These are phyloP conservation scores for Dipteronia sinensis DNA, from an alignment of 345 rosid species.

Conservation along the genomic window DNA sequence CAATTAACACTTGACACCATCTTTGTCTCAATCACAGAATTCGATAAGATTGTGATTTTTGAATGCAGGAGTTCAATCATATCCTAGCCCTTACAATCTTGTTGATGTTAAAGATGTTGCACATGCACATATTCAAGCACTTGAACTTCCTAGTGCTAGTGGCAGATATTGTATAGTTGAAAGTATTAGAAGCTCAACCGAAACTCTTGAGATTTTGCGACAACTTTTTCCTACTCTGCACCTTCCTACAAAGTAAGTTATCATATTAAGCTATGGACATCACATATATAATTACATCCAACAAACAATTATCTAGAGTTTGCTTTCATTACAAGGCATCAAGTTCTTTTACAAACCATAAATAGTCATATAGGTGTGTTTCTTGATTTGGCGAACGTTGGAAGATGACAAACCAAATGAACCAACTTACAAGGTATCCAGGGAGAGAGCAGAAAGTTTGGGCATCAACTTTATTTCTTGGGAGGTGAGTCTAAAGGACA, in stretches of 20 bases:
- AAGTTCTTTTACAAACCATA: neutral
- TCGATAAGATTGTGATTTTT: neutral
- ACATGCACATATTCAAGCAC: slow-evolving; percentile 54
- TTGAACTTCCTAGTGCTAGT: slow-evolving; percentile 49
- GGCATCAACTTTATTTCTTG: slow-evolving; percentile 51
- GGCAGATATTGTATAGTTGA: slow-evolving; percentile 47
- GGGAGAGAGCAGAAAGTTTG: slow-evolving; percentile 40
- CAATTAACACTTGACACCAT: neutral
- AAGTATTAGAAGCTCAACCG: neutral
- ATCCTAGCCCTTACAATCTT: slow-evolving; percentile 31
- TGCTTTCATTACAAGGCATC: neutral
- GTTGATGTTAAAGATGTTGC: slow-evolving; percentile 60
- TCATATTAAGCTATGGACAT: neutral
- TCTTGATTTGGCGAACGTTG: slow-evolving; percentile 27
- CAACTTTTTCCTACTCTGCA: slow-evolving; percentile 9
- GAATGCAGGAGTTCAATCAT: slow-evolving; percentile 24
- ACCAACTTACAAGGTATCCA: slow-evolving; percentile 38
- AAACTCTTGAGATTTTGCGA: slow-evolving; percentile 25
- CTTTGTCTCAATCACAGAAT: neutral
- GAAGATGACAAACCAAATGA: slow-evolving; percentile 29
- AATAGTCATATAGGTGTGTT: neutral
- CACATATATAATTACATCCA: too few relatives aligned
- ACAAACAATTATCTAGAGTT: neutral
- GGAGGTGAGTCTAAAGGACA: slow-evolving; percentile 55
- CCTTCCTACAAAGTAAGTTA: slow-evolving; percentile 29